phyloP scores from a whole-genome alignment of 345 rosid species.

The Syzygium jambos region DNA sequence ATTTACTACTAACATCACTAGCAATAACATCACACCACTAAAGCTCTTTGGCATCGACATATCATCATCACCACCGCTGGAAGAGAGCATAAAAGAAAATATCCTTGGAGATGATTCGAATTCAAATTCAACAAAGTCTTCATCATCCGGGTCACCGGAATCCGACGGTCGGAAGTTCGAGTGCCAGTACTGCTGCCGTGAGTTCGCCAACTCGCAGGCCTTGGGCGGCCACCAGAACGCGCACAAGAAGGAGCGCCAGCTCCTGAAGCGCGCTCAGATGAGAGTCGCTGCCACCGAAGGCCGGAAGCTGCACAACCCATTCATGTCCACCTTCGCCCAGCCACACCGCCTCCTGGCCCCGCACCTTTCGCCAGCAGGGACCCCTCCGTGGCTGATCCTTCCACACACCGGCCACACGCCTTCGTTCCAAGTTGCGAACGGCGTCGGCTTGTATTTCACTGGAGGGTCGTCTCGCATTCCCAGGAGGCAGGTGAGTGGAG shows the following conservation, averaged over 20 bases:
- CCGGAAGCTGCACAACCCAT: slow-evolving; percentile 20
- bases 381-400: slow-evolving; percentile 31
- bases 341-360: slow-evolving; percentile 49
- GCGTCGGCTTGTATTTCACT: background rate
- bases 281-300: slow-evolving; percentile 28
- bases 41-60: background rate
- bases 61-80: background rate
- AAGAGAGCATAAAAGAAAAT: background rate
- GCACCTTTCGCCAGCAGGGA: slow-evolving; percentile 5
- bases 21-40: slow-evolving; percentile 44
- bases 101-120: background rate
- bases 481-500: slow-evolving; percentile 8
- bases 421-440: slow-evolving; percentile 15
- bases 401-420: slow-evolving; percentile 3
- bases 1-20: slow-evolving; percentile 42
- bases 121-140: background rate
- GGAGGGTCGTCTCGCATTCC: background rate
- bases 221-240: slow-evolving; percentile 99
- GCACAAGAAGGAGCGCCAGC: slow-evolving; percentile 91
- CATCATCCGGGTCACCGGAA: background rate
- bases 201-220: slow-evolving; percentile 90
- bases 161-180: slow-evolving; percentile 49
- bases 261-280: slow-evolving; percentile 71
- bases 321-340: slow-evolving; percentile 46
- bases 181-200: slow-evolving; percentile 92